Conservation (phyloP, 306 rosid species). For the Vachellia pachyceras region DNA sequence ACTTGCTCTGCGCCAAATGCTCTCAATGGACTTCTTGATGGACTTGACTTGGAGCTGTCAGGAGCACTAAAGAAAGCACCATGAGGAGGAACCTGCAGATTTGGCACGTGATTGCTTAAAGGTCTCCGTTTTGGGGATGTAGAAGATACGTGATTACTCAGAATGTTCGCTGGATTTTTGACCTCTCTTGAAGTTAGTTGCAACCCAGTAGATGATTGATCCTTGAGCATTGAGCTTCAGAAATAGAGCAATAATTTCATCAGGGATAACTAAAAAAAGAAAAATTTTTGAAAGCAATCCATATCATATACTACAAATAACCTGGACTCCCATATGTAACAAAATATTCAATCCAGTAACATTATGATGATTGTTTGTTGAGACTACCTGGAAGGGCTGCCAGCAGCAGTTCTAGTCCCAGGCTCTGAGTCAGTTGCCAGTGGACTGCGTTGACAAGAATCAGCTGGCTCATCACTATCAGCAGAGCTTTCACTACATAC, state of each 20-base stretch:
- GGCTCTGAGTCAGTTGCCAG: constrained; percentile 70
- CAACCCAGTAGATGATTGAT: constrained; percentile 59
- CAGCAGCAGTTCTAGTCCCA: constrained; percentile 71
- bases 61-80: constrained; percentile 83
- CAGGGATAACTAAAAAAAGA: constrained; percentile 47
- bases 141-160: constrained; percentile 55
- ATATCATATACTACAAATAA: constrained; percentile 32
- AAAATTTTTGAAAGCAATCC: constrained; percentile 3
- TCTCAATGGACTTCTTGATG: constrained; percentile 75
- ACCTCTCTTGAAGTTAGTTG: constrained; percentile 63
- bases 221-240: constrained; percentile 73
- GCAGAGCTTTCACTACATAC: constrained; percentile 74
- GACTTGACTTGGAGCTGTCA: constrained; percentile 66
- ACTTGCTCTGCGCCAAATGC: constrained; percentile 64
- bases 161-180: constrained; percentile 62
- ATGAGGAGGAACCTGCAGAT: constrained; percentile 83
- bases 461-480: constrained; percentile 82
- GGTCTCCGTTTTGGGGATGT: constrained; percentile 82
- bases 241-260: constrained; percentile 36
- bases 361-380: constrained; percentile 32
- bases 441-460: constrained; percentile 76
- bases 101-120: constrained; percentile 80
- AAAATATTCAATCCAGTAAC: constrained; percentile 36
- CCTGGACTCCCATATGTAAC: constrained; percentile 31
- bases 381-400: constrained; percentile 86